Conservation (phyloP, 2,329 filamentous ascomycete species). For the Lachnellula hyalina region DNA sequence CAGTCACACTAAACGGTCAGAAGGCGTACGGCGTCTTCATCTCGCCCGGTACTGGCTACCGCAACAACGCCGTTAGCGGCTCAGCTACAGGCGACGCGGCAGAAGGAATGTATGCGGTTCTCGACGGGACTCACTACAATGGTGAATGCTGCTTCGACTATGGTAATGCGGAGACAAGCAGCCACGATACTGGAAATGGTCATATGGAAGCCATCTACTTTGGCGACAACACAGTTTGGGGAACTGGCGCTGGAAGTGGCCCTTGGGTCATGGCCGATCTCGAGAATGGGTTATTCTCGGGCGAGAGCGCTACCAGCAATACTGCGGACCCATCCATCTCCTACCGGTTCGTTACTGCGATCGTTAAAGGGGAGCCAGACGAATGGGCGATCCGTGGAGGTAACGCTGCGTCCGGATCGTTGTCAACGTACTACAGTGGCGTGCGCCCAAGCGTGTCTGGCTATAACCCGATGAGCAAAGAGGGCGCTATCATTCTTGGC, state of each 20-base stretch:
- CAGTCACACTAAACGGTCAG: slow-evolving; percentile 53
- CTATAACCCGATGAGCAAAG: slow-evolving; percentile 56
- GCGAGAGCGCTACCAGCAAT: slow-evolving; percentile 42
- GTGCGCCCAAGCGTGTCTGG: slow-evolving; percentile 45
- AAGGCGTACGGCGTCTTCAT: slow-evolving; percentile 61
- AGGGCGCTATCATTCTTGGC: slow-evolving; percentile 63
- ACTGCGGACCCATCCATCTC: slow-evolving; percentile 46
- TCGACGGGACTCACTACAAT: slow-evolving; percentile 58
- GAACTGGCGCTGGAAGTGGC: slow-evolving; percentile 50
- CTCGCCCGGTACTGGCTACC: slow-evolving; percentile 57
- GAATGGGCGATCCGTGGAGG: slow-evolving; percentile 56
- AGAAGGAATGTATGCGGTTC: slow-evolving; percentile 55
- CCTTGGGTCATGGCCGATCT: slow-evolving; percentile 68
- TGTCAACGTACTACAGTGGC: slow-evolving; percentile 57
- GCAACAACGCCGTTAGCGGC: slow-evolving; percentile 49
- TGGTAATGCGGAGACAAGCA: slow-evolving; percentile 51
- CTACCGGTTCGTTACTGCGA: slow-evolving; percentile 50
- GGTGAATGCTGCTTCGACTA: slow-evolving; percentile 53
- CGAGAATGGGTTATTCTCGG: slow-evolving; percentile 62
- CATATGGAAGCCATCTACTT: slow-evolving; percentile 69
- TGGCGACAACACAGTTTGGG: slow-evolving; percentile 50
- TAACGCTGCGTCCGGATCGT: slow-evolving; percentile 46
- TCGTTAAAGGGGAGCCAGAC: slow-evolving; percentile 51
- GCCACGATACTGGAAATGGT: slow-evolving; percentile 50
- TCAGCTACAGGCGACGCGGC: slow-evolving; percentile 49